Evolutionary conservation across 225 moss, liverwort and hornwort genomes (phyloP).

Genomic region (Polytrichum commune): DNA sequence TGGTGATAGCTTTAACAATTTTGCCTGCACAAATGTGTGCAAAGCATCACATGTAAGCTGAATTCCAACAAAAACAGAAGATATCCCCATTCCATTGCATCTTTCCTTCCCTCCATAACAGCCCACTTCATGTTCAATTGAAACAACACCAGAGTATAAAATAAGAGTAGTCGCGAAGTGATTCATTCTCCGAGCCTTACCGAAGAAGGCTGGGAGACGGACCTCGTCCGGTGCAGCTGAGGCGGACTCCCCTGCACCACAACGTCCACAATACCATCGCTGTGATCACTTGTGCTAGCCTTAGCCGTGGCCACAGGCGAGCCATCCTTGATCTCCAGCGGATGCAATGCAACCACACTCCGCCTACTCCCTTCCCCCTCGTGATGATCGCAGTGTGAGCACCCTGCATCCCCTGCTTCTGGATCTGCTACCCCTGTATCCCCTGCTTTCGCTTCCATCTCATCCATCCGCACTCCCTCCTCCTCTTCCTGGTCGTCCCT

Average conservation of each 20-base stretch:
- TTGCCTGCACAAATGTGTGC: conserved; percentile 22
- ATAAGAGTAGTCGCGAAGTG: too few species aligned
- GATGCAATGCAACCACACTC: too few species aligned
- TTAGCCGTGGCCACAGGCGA: background rate
- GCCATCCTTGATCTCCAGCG: conserved; percentile 5
- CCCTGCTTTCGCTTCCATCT: background rate
- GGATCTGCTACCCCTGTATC: background rate
- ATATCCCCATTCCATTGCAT: too few species aligned
- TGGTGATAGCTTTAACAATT: conserved; percentile 23
- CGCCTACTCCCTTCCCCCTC: background rate
- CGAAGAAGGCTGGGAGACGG: background rate
- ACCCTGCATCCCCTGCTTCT: background rate
- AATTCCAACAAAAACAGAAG: background rate
- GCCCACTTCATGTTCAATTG: too few species aligned
- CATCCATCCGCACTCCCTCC: background rate
- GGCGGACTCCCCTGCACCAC: background rate
- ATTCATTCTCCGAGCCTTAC: background rate
- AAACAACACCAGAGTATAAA: too few species aligned
- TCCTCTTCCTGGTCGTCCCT: background rate
- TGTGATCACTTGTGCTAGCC: background rate
- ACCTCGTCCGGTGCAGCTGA: background rate
- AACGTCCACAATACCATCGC: background rate
- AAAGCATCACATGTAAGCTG: background rate
- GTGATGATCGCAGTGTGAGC: background rate
- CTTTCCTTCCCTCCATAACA: too few species aligned